Percentiles rank a stretch among this genome's conserved stretches.
These are phyloP conservation scores for Davidsoniella eucalypti DNA, from an alignment of 2,329 filamentous ascomycete species.

Conservation along the genomic window DNA sequence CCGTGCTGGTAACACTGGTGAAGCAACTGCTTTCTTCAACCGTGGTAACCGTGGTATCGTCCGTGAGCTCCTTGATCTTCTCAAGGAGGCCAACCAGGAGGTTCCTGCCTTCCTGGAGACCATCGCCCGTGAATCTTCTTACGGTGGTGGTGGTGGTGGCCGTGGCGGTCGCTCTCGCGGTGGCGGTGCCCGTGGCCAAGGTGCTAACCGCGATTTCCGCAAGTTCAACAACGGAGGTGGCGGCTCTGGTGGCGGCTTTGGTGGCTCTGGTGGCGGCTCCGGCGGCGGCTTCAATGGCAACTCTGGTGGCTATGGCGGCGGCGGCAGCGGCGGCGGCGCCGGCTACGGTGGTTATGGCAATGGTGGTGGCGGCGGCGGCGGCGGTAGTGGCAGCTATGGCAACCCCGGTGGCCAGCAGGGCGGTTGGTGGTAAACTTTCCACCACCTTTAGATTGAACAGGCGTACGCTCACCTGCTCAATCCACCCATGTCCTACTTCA, in stretches of 20 bases:
- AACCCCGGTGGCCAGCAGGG: conserved; percentile 60
- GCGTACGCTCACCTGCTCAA: background rate
- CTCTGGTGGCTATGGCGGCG: conserved; percentile 25
- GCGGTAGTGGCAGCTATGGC: conserved; percentile 29
- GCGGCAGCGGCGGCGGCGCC: conserved; percentile 26
- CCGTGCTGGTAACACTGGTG: conserved; percentile 97
- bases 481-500: background rate
- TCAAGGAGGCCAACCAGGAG: conserved; percentile 98
- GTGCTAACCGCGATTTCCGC: conserved; percentile 71
- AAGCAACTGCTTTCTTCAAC: conserved; percentile 99
- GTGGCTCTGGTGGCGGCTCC: conserved; percentile 26
- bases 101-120: conserved; percentile 88
- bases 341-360: conserved; percentile 22
- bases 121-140: conserved; percentile 88
- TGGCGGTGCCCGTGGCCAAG: conserved; percentile 51
- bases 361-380: conserved; percentile 31
- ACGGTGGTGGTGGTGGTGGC: conserved; percentile 48
- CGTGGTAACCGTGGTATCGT: conserved; percentile 97
- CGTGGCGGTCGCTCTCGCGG: conserved; percentile 40
- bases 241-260: conserved; percentile 27
- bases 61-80: conserved; percentile 85
- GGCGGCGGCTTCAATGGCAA: conserved; percentile 29
- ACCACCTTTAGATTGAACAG: background rate
- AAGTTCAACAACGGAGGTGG: conserved; percentile 49
- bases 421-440: conserved; percentile 51